Base-by-base conservation (phyloP, 1,284 basidiomycete species). In the Puccinia polysora region DNA sequence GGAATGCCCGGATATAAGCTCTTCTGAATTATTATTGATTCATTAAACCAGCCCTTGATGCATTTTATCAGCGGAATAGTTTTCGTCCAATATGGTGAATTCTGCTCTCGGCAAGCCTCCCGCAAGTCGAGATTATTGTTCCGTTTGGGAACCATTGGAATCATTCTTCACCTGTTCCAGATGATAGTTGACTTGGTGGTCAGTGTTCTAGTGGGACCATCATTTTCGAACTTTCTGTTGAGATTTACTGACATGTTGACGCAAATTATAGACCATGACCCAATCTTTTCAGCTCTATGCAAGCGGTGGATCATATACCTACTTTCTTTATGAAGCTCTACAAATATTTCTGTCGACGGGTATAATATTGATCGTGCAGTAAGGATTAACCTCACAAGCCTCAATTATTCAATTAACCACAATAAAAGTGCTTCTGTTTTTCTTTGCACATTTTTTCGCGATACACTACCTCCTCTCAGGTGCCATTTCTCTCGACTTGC, bases 41-140 rank as follows among this genome's bases (percentile, higher is more conserved):
- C n/a, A n/a, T n/a, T n/a, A n/a, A n/a, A n/a, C n/a, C n/a, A 63
- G 59, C 59, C 59, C 43, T 1, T 47, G 40, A 63, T 63, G 59
- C 25, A 30, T 4, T 63, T 63, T 28, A 63, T 49, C 23, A 63
- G 59, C 25, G 59, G 59, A 30, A 63, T 63, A 25, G 59, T 47
- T n/a, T 47, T 47, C 23, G 23, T 63, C 14, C 59, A 63, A 20
- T 63, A 45, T 28, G 43, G 38, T 2, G 47, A 49, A 28, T 45
- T 49, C 20, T 32, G 15, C 18, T 47, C 23, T 49, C 38, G 45
- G 4, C 59, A 63, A 30, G 59, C 14, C 30, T 47, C n/a, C 43
- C 20, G 45, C 25, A 23, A 63, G 30, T 47, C 59, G 43, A 20
- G 25, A 34, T 45, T 63, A 7, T 63, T 43, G 10, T 49, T 63